Conservation (phyloP, 2,329 filamentous ascomycete species). For the Clonostachys chloroleuca region DNA sequence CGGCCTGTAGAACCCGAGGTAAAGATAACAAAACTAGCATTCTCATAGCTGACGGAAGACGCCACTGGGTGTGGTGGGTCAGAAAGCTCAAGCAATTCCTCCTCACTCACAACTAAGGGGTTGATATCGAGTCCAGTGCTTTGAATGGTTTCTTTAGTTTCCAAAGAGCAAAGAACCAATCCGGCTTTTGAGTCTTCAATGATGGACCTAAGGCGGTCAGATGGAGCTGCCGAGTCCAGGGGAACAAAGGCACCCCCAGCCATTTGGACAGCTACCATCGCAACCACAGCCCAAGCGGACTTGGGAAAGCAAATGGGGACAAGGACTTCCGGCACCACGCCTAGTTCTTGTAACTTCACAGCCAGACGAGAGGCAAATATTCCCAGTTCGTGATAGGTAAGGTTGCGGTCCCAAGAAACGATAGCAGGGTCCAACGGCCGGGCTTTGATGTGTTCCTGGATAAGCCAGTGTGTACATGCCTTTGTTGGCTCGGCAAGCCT, state of each 20-base stretch:
- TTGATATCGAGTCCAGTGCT: constrained; percentile 16
- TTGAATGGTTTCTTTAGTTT: constrained; percentile 23
- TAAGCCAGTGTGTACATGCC: background rate
- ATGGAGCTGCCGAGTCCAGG: constrained; percentile 39
- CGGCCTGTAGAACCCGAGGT: constrained; percentile 4
- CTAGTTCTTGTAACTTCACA: constrained; percentile 23
- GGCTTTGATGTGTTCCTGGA: background rate
- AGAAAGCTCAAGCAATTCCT: constrained; percentile 22
- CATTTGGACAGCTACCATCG: constrained; percentile 40
- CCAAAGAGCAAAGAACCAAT: constrained; percentile 32
- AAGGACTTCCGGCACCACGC: constrained; percentile 26
- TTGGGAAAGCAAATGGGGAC: constrained; percentile 47
- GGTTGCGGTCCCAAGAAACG: constrained; percentile 39
- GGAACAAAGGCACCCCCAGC: constrained; percentile 39
- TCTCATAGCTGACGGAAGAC: constrained; percentile 60
- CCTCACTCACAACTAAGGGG: constrained; percentile 14
- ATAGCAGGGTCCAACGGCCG: constrained; percentile 8
- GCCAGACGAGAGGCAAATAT: constrained; percentile 20
- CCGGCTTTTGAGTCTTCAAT: constrained; percentile 32
- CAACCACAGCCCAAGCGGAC: constrained; percentile 37
- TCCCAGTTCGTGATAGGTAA: constrained; percentile 27
- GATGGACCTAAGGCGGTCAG: constrained; percentile 35
- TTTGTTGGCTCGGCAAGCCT: constrained; percentile 30
- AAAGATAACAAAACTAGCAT: constrained; percentile 42
- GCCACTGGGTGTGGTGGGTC: constrained; percentile 11